phyloP scores from a whole-genome alignment of 345 rosid species.

The Murraya koenigii region DNA sequence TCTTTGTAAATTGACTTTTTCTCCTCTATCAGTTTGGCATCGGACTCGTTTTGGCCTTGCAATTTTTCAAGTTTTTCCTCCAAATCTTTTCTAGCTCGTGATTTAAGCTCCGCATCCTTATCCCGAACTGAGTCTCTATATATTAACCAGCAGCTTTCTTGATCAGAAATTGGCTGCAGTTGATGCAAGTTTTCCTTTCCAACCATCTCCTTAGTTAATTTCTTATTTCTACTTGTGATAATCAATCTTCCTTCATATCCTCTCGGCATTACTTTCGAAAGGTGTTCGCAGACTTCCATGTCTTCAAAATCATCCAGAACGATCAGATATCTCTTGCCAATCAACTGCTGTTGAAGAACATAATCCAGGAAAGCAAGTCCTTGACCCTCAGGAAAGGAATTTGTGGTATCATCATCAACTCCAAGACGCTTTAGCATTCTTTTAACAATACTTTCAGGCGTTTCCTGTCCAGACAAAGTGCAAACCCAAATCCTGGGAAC shows the following conservation, averaged over 20 bases:
- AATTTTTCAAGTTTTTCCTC: background rate
- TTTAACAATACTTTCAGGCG: background rate
- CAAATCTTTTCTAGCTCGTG: background rate
- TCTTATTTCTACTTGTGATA: conserved; percentile 11
- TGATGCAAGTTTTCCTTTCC: conserved; percentile 5
- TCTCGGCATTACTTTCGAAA: conserved; percentile 17
- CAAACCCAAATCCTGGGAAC: conserved; percentile 22
- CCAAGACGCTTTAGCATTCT: background rate
- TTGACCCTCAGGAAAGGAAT: background rate
- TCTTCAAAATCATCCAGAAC: conserved; percentile 18
- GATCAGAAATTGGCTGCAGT: conserved; percentile 3
- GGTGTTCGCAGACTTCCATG: conserved; percentile 3
- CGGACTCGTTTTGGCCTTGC: background rate
- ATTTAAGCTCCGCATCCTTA: background rate
- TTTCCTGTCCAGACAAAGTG: background rate
- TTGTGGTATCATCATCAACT: background rate
- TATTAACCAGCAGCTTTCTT: conserved; percentile 5
- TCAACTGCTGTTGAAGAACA: conserved; percentile 12
- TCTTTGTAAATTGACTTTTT: background rate
- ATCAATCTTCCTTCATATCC: conserved; percentile 25
- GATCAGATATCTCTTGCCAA: conserved; percentile 24
- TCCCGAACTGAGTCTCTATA: background rate
- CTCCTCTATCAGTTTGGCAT: background rate
- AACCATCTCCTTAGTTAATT: conserved; percentile 6
- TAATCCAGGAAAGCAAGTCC: conserved; percentile 6